These are phyloP conservation scores for Plasmopara muralis DNA, from an alignment of 352 stramenopile genomes.

Conservation along the genomic window DNA sequence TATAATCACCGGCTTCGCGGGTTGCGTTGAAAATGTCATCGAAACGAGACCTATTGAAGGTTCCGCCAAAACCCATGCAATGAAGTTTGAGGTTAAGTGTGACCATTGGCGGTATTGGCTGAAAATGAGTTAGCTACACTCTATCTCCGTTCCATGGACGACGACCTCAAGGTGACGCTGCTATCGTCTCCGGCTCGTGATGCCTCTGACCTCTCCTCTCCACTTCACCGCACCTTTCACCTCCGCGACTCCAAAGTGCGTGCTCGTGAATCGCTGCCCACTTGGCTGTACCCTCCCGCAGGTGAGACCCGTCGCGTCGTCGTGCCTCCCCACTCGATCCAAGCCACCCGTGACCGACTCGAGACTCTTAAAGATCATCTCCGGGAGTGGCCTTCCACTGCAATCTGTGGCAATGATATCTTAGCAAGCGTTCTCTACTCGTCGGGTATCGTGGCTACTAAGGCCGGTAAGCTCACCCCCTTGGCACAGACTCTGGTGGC, in stretches of 20 bases:
- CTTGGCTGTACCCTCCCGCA: constrained; percentile 40
- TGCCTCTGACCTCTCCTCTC: constrained; percentile 10
- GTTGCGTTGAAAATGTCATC: no score
- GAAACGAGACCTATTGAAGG: no score
- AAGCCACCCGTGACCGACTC: constrained; percentile 23
- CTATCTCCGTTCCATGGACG: not conserved
- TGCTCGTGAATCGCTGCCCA: constrained; percentile 11
- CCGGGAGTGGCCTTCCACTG: constrained; percentile 79
- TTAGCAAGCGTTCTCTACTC: constrained; percentile 85
- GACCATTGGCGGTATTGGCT: no score
- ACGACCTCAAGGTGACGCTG: constrained; percentile 42
- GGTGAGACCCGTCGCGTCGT: constrained; percentile 29
- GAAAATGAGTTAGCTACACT: no score
- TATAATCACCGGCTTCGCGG: no score
- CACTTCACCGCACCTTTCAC: constrained; percentile 11
- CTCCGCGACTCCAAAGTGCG: constrained; percentile 22
- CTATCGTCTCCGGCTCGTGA: constrained; percentile 22
- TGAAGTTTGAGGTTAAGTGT: no score
- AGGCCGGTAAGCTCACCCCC: constrained; percentile 81
- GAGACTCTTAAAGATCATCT: constrained; percentile 30
- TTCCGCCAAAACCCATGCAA: no score
- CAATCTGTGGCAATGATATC: constrained; percentile 91
- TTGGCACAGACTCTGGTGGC: constrained; percentile 77
- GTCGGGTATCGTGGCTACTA: constrained; percentile 54
- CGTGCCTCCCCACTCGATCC: constrained; percentile 22